Base-by-base conservation (phyloP, 1,284 basidiomycete species). In the Ganoderma sinense region DNA sequence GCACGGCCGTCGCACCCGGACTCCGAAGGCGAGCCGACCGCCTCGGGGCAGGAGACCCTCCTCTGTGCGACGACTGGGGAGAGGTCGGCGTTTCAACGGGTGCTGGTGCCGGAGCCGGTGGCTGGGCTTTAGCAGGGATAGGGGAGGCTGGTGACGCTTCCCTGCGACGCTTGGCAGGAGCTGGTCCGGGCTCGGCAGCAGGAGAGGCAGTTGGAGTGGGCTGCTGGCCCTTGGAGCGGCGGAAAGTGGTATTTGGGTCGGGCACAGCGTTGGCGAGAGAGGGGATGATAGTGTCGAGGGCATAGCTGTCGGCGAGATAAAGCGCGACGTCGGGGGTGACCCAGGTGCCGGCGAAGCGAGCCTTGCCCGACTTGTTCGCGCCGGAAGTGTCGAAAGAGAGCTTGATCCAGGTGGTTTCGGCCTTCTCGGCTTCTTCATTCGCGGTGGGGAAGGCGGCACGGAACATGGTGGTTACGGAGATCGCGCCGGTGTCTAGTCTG, bases 381-480 rank as follows among this genome's bases (percentile, higher is more conserved):
- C 92, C 91, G 8, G 88, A 78, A 65, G 92, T 88, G 80, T 98
- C 94, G 82, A 89, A 95, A 75, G 85, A 88, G 33, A 91, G 88
- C 78, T 94, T 94, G 71, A 97, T 91, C 94, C 94, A 98, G 63
- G 89, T 87, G 75, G 94, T 89, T 82, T 99, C 97, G 40, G 83
- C 84, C 78, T 90, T 91, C 82, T 99, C 97, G 26, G 93, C 91
- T 59, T 88, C 86, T 2, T 96, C 94, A 40, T 86, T 84, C 0
- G 97, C 94, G 66, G 86, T 89, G 11, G 98, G 97, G 83, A 97
- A 99, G 0, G 97, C 96, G 33, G 97, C 96, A 75, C 96, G 95
- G 86, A 96, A 99, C 95, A 99, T 98, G 71, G 97, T 98, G 6
- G 97, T 98, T 23, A 97, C 91, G 70, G 94, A 96, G 81, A 99